These are phyloP conservation scores for Populus deltoides DNA, from an alignment of 345 rosid species.

Conservation along the genomic window DNA sequence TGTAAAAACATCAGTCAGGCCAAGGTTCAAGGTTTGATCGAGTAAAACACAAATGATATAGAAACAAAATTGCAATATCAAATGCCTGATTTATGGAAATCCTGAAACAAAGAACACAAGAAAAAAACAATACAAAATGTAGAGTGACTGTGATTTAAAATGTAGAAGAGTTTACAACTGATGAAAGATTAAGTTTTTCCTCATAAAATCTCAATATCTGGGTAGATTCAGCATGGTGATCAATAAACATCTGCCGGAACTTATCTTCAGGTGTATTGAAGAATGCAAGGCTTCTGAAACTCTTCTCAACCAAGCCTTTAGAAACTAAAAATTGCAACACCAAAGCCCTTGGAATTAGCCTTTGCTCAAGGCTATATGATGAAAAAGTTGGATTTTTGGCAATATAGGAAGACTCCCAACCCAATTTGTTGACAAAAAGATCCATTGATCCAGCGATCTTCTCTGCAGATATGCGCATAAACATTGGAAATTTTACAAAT, in stretches of 20 bases:
- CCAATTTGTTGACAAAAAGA: conserved; percentile 27
- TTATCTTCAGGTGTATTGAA: conserved; percentile 6
- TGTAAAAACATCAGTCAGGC: background rate
- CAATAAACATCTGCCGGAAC: too few species aligned
- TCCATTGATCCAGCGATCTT: conserved; percentile 25
- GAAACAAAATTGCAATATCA: background rate
- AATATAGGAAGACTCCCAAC: conserved; percentile 12
- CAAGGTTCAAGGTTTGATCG: background rate
- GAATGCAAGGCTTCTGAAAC: background rate
- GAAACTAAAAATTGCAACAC: conserved; percentile 23
- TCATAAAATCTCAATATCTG: background rate
- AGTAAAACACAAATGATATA: background rate
- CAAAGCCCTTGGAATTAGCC: conserved; percentile 32
- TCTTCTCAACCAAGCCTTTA: conserved; percentile 23
- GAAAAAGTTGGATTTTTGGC: conserved; percentile 5
- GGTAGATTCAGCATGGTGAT: too few species aligned
- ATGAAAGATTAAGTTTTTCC: too few species aligned
- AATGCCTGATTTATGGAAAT: too few species aligned
- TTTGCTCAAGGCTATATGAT: conserved; percentile 26
- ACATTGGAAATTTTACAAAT: conserved; percentile 20
- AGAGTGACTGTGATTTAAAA: too few species aligned
- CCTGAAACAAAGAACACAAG: background rate
- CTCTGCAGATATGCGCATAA: conserved; percentile 20
- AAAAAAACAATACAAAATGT: background rate
- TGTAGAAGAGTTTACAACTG: too few species aligned